Evolutionary conservation across 1,284 basidiomycete genomes (phyloP), one percentile per base, ranked within the genome.

Genomic region (Austroboletus novae-zelandiae): DNA sequence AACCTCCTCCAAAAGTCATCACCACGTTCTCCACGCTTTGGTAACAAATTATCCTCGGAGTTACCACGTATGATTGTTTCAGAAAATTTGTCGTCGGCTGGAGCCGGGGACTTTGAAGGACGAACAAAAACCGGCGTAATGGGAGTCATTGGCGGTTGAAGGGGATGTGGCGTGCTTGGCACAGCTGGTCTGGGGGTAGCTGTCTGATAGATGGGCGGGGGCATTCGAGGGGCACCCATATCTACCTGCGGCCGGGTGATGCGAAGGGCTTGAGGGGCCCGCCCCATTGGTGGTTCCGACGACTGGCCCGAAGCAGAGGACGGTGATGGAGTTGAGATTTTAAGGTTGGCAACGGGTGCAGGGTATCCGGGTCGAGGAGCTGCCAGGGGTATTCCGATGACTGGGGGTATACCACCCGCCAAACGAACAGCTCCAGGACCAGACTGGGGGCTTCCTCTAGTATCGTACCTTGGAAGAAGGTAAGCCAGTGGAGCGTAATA

Each of bases 1-100:
- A 91, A 91, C 41, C 89, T 74, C 50, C 86, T 75, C 89, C 89
- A 91, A 70, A 91, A 91, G 59, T 90, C 84, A 59, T 91, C 88
- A 1, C 87, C 86, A 49, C 76, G 80, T 58, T 86, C 80, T 3
- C 86, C 85, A 30, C 83, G 74, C 42, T 73, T 75, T 3, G 84
- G 82, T 17, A 89, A 66, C 2, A 87, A 65, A 2, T 81, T 78
- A 43, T 84, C 87, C 66, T 91, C 89, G 3, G 73, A 73, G 41
- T 84, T 74, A 2, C 83, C 79, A 20, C 88, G 79, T 61, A 91
- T 77, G 62, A 89, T 89, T 7, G 77, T 70, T 47, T 71, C 71
- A 20, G 73, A 71, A 58, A 83, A 85, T 57, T 78, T 76, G 61
- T 86, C 73, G 25, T 74, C 74, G 15, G 51, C 55, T 8, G 72